Conservation (phyloP, 2,329 filamentous ascomycete genomes). For the Westerdykella ornata region DNA sequence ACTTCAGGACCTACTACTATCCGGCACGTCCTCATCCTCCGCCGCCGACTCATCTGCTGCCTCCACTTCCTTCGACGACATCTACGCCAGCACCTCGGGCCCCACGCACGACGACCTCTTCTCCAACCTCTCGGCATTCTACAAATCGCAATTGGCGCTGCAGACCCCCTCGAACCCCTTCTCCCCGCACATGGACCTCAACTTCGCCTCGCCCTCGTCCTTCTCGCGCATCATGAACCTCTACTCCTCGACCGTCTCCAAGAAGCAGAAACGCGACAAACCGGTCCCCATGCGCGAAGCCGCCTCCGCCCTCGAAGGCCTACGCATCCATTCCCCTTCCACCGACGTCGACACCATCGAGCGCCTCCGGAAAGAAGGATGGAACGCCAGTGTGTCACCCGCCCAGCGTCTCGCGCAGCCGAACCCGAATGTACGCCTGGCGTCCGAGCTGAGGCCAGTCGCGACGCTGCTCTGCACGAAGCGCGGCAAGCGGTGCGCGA, state of each 20-base stretch:
- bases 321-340: constrained; percentile 56
- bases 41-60: constrained; percentile 12
- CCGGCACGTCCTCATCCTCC: constrained; percentile 3
- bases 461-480: constrained; percentile 83
- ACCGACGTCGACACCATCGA: constrained; percentile 55
- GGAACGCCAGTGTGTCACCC: constrained; percentile 55
- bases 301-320: constrained; percentile 61
- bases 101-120: constrained; percentile 62
- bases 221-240: constrained; percentile 86
- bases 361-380: constrained; percentile 52
- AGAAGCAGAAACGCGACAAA: constrained; percentile 56
- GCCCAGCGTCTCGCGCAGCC: constrained; percentile 49
- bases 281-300: constrained; percentile 76
- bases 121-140: constrained; percentile 68
- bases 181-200: constrained; percentile 38
- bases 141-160: constrained; percentile 64
- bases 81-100: constrained; percentile 45
- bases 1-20: constrained; percentile 11
- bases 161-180: constrained; percentile 47
- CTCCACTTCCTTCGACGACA: constrained; percentile 11
- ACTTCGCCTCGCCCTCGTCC: constrained; percentile 68
- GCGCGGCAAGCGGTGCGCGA: constrained; percentile 84
- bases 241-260: constrained; percentile 56
- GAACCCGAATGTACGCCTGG: constrained; percentile 53
- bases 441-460: constrained; percentile 70